phyloP scores from a whole-genome alignment of 2,329 filamentous ascomycete genomes.

The Podosphaera fusca region DNA sequence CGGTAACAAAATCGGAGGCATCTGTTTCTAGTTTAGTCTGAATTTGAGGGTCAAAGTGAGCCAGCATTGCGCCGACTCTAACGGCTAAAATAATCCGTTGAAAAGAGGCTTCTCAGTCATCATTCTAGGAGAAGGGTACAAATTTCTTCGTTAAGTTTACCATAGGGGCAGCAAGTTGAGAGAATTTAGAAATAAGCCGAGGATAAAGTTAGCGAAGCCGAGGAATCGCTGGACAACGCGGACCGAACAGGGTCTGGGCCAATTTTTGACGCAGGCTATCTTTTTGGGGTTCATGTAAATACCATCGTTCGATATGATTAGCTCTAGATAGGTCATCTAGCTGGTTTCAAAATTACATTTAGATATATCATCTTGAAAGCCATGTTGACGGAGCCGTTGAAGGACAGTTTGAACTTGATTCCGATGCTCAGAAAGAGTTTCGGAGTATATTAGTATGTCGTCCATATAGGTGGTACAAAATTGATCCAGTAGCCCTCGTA shows the following conservation, averaged over 20 bases:
- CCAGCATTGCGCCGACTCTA: not conserved
- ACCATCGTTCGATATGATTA: not conserved
- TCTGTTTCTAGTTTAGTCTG: not conserved
- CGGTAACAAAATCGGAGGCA: not conserved
- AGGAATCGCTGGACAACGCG: not conserved
- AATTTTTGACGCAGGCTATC: not conserved
- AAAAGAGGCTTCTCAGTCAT: slow-evolving; percentile 6
- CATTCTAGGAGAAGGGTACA: too few relatives aligned
- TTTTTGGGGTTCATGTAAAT: not conserved
- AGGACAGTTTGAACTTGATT: not conserved
- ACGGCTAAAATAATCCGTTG: slow-evolving; percentile 8
- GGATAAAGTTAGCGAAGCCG: not conserved
- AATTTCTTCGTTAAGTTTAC: not conserved
- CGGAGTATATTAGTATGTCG: too few relatives aligned
- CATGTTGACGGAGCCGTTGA: not conserved
- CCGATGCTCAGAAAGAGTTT: too few relatives aligned
- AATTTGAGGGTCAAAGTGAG: not conserved
- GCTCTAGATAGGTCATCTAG: not conserved
- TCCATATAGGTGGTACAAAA: too few relatives aligned
- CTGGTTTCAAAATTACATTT: not conserved
- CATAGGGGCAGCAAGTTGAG: not conserved
- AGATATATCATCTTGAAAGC: not conserved
- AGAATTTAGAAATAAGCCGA: not conserved
- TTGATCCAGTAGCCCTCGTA: too few relatives aligned
- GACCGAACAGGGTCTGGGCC: not conserved